Conservation (phyloP, 2,329 filamentous ascomycete species). For the Onygenales sp. region DNA sequence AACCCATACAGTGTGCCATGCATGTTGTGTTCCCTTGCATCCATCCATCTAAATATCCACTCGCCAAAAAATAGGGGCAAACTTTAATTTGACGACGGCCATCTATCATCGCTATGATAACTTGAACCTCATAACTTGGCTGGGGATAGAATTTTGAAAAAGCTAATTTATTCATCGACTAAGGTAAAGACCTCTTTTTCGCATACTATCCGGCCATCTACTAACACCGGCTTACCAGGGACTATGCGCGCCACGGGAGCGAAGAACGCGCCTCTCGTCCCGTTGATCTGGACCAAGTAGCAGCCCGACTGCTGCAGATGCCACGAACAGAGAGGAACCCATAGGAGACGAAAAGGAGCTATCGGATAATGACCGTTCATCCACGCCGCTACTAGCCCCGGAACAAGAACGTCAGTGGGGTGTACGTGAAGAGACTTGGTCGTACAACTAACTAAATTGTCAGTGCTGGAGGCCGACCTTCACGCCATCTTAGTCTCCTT, state of each 20-base stretch:
- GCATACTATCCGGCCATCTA: too few relatives aligned
- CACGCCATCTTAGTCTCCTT: not conserved
- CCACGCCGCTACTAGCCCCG: too few relatives aligned
- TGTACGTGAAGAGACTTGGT: not conserved
- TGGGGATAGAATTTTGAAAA: not conserved
- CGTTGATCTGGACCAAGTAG: not conserved
- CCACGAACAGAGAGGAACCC: not conserved
- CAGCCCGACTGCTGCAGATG: not conserved
- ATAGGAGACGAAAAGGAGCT: not conserved
- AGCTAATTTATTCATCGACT: not conserved
- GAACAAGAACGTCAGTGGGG: not conserved
- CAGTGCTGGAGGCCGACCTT: constrained; percentile 1
- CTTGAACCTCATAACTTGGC: too few relatives aligned
- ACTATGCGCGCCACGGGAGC: not conserved
- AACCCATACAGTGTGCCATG: too few relatives aligned
- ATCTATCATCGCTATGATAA: too few relatives aligned
- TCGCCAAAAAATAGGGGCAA: too few relatives aligned
- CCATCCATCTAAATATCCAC: too few relatives aligned
- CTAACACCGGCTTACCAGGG: not conserved
- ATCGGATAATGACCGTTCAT: too few relatives aligned
- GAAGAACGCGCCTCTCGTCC: not conserved
- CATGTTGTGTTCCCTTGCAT: too few relatives aligned
- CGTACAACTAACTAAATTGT: constrained; percentile 2
- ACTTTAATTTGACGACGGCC: too few relatives aligned
- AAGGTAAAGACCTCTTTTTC: not conserved